Conservation (phyloP, 2,329 filamentous ascomycete genomes). For the Dactylellina leptospora region DNA sequence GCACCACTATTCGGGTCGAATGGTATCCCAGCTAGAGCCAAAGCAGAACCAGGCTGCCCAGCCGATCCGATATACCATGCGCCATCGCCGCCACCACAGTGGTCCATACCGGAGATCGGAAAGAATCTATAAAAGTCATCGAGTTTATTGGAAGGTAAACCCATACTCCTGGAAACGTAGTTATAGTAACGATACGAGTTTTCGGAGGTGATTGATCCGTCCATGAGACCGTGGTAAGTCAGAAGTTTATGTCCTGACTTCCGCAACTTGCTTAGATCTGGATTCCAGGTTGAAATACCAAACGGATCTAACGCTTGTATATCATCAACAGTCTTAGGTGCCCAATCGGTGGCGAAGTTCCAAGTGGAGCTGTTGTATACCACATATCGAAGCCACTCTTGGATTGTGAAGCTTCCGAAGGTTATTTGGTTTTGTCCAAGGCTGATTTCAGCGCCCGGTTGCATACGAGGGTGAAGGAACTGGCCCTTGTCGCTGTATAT, state of each 20-base stretch:
- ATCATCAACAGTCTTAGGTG: conserved; percentile 59
- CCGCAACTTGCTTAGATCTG: conserved; percentile 57
- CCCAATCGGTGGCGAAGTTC: conserved; percentile 59
- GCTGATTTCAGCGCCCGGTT: too few relatives aligned
- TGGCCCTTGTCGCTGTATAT: conserved; percentile 58
- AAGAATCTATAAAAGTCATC: conserved; percentile 59
- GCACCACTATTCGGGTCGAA: background rate
- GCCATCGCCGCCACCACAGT: conserved; percentile 58
- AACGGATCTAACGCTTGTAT: conserved; percentile 59
- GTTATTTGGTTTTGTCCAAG: too few relatives aligned
- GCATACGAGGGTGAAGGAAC: conserved; percentile 57
- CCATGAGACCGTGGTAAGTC: conserved; percentile 62
- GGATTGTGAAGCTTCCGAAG: too few relatives aligned
- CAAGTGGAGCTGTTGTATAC: conserved; percentile 62
- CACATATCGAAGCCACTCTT: conserved; percentile 63
- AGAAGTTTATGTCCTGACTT: conserved; percentile 62
- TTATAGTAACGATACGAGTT: conserved; percentile 31
- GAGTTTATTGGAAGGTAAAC: conserved; percentile 32
- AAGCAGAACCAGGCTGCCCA: background rate
- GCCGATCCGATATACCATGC: conserved; percentile 33
- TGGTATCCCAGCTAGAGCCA: background rate
- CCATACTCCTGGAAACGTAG: conserved; percentile 9
- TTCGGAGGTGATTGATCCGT: conserved; percentile 11
- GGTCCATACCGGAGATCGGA: conserved; percentile 58
- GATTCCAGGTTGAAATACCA: conserved; percentile 60